Evolutionary conservation across 306 rosid species (phyloP), one percentile per base, ranked within the genome.

Genomic region (Quercus aquifolioides): DNA sequence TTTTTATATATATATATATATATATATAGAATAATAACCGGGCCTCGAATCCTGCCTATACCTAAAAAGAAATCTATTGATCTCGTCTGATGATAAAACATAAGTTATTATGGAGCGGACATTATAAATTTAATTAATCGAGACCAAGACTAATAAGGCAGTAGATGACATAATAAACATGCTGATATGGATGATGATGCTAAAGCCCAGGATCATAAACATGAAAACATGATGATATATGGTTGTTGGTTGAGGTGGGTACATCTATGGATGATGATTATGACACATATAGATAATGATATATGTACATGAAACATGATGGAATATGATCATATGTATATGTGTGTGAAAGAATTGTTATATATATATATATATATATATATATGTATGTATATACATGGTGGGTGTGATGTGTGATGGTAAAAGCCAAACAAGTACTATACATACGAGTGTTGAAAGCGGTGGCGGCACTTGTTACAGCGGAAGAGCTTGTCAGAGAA

Each of bases 401-500:
- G 67, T 30, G 79, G 26, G 41, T 81, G 11, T 3, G 55, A 33
- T 17, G 76, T 52, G 30, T 68, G 21, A 56, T 51, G 72, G 77
- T 55, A 73, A 51, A 20, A 17, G 71, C 11, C 46, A 41, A 1
- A 41, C 46, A 2, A 41, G 11, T 41, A 8, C 11, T 41, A 8
- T 41, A 41, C 46, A 41, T 89, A 94, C 94, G 94, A 92, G 94
- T 94, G 98, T 74, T 94, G 98, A 87, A 82, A 94, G 14, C 98
- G 98, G 82, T 88, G 81, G 74, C 68, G 88, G 86, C 98, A 94
- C 73, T 87, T 87, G 92, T 85, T 87, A 88, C 98, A 94, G 85
- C 97, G 98, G 87, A 94, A 94, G 69, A 94, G 94, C 80, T 94
- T 94, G 86, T 94, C 94, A 2, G 90, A 85, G 83, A 94, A 94